These are phyloP conservation scores for Biscogniauxia sp. DNA, from an alignment of 2,329 filamentous ascomycete species.

Conservation along the genomic window DNA sequence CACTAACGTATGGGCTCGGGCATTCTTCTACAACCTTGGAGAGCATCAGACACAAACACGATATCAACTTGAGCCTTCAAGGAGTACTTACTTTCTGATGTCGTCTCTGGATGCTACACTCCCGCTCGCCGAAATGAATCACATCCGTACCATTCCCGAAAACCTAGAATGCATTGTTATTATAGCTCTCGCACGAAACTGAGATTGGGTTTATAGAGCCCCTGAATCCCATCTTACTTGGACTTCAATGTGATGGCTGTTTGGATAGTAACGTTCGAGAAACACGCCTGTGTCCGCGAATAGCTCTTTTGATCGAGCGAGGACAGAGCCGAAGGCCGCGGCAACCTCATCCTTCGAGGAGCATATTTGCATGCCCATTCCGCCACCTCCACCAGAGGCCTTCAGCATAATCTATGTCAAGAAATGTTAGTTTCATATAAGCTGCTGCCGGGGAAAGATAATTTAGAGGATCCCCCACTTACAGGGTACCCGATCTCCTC, in stretches of 20 bases:
- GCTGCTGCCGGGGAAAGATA: no score
- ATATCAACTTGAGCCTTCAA: not conserved
- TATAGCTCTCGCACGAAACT: conserved; percentile 58
- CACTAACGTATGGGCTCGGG: conserved; percentile 58
- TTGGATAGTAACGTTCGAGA: conserved; percentile 58
- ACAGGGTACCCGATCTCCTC: conserved; percentile 36
- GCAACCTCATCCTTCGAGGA: conserved; percentile 42
- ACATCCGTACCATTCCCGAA: conserved; percentile 60
- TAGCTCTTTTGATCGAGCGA: conserved; percentile 52
- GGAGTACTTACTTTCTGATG: conserved; percentile 56
- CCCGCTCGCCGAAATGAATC: conserved; percentile 61
- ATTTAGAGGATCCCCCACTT: no score
- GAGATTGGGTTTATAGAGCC: not conserved
- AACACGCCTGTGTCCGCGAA: conserved; percentile 63
- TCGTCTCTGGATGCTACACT: conserved; percentile 65
- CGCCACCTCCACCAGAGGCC: conserved; percentile 62
- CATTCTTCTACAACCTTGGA: conserved; percentile 60
- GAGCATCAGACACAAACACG: not conserved
- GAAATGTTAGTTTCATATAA: no score
- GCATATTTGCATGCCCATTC: conserved; percentile 58
- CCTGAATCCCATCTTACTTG: conserved; percentile 36
- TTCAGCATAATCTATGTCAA: conserved; percentile 46
- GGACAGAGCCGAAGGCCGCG: conserved; percentile 52
- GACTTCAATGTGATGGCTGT: conserved; percentile 50
- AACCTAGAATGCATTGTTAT: conserved; percentile 32